phyloP scores from a whole-genome alignment of 106 monocot species.

The Amphibolis antarctica region DNA sequence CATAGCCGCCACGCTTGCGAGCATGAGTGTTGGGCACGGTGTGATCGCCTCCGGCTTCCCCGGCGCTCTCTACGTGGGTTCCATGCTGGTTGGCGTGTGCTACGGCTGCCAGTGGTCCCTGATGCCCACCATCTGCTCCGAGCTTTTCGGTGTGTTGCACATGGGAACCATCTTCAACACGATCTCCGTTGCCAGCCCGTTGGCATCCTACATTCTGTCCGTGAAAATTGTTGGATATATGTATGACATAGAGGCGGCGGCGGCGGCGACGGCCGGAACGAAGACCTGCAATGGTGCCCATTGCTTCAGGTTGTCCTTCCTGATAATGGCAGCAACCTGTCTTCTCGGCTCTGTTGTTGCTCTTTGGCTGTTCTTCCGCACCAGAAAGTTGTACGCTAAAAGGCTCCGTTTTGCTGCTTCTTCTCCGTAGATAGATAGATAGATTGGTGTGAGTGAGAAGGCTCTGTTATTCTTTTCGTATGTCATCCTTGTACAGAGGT shows the following conservation, averaged over 20 bases:
- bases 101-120: conserved; percentile 85
- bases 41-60: conserved; percentile 52
- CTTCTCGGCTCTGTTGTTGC: conserved; percentile 33
- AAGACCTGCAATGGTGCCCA: conserved; percentile 33
- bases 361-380: conserved; percentile 34
- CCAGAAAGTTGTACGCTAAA: conserved; percentile 44
- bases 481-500: too few species aligned
- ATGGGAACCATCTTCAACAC: conserved; percentile 92
- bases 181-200: conserved; percentile 65
- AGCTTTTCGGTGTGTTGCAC: conserved; percentile 73
- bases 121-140: conserved; percentile 87
- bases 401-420: not conserved
- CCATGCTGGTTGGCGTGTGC: conserved; percentile 63
- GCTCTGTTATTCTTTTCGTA: too few species aligned
- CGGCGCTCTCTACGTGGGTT: conserved; percentile 54
- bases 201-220: conserved; percentile 77
- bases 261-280: conserved; percentile 13
- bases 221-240: conserved; percentile 77
- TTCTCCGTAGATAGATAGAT: too few species aligned
- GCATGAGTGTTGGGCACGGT: conserved; percentile 65
- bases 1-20: conserved; percentile 49
- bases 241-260: conserved; percentile 50
- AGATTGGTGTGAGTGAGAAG: too few species aligned
- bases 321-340: conserved; percentile 52
- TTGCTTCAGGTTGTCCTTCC: conserved; percentile 71